Percentiles rank a stretch among this genome's conserved stretches.
Conservation (phyloP, 2,329 filamentous ascomycete genomes). For the Ceratocystis lukuohia region DNA sequence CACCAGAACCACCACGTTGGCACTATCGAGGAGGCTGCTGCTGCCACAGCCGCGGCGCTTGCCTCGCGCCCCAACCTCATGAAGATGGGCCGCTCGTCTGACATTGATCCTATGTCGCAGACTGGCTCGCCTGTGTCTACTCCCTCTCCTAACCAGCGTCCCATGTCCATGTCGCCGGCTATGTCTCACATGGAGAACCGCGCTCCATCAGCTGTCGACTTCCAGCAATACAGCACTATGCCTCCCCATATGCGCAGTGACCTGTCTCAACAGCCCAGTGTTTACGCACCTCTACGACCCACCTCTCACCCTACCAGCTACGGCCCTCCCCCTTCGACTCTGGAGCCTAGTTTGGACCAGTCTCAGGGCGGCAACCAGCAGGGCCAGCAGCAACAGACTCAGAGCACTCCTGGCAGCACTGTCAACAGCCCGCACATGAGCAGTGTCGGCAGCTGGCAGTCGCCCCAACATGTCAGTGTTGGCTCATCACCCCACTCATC, state of each 20-base stretch:
- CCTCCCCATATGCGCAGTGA: conserved; percentile 71
- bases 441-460: conserved; percentile 64
- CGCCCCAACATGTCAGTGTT: conserved; percentile 39
- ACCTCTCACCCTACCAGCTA: conserved; percentile 79
- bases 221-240: conserved; percentile 60
- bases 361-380: neutral
- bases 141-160: conserved; percentile 68
- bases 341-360: conserved; percentile 75
- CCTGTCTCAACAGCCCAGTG: conserved; percentile 55
- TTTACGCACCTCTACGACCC: conserved; percentile 48
- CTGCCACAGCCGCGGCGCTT: conserved; percentile 73
- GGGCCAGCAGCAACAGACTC: conserved; percentile 42
- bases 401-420: conserved; percentile 53
- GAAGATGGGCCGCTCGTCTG: conserved; percentile 41
- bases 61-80: conserved; percentile 38
- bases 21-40: conserved; percentile 85
- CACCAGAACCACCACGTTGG: conserved; percentile 95
- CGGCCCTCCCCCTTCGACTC: conserved; percentile 59
- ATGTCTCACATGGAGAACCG: conserved; percentile 36
- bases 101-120: conserved; percentile 57
- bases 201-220: conserved; percentile 30
- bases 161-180: conserved; percentile 65
- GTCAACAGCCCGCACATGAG: conserved; percentile 76
- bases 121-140: conserved; percentile 65
- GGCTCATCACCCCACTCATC: conserved; percentile 36